Percentiles rank a stretch among this genome's conserved stretches.
Conservation (phyloP, 2,329 filamentous ascomycete species). For the Stagonosporopsis chrysanthemi region DNA sequence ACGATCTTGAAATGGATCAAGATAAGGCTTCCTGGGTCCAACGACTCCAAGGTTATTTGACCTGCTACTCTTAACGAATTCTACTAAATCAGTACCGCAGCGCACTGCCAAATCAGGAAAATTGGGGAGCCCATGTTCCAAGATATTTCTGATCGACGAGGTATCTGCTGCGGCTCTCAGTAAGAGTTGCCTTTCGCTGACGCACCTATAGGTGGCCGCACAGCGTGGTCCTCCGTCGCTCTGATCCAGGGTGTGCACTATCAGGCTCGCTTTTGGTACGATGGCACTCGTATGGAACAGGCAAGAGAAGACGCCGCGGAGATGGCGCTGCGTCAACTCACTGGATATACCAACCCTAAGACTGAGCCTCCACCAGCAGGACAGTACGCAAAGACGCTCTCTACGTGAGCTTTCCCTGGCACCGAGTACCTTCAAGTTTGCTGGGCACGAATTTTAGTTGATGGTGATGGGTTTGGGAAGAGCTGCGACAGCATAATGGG, state of each 20-base stretch:
- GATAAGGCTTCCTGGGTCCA: slow-evolving; percentile 31
- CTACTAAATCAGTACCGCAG: slow-evolving; percentile 26
- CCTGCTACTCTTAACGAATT: neutral
- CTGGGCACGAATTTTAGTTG: neutral
- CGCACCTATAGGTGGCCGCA: slow-evolving; percentile 42
- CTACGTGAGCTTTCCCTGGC: neutral
- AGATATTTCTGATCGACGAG: slow-evolving; percentile 49
- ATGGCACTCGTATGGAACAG: slow-evolving; percentile 42
- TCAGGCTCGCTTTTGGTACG: slow-evolving; percentile 49
- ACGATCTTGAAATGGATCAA: slow-evolving; percentile 28
- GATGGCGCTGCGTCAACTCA: slow-evolving; percentile 37
- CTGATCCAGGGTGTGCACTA: slow-evolving; percentile 36
- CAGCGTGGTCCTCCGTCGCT: slow-evolving; percentile 47
- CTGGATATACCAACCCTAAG: slow-evolving; percentile 26
- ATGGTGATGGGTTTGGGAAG: neutral
- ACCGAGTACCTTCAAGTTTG: neutral
- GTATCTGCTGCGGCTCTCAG: slow-evolving; percentile 25
- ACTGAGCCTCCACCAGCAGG: slow-evolving; percentile 35
- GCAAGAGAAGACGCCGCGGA: slow-evolving; percentile 50
- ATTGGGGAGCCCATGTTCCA: slow-evolving; percentile 42
- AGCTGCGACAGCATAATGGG: neutral
- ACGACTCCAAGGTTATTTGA: slow-evolving; percentile 39
- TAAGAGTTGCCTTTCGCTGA: slow-evolving; percentile 4
- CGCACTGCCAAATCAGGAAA: slow-evolving; percentile 40
- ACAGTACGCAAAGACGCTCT: slow-evolving; percentile 25